Conservation (phyloP, 176 grass and related monocot genomes). For the Oryza rufipogon region DNA sequence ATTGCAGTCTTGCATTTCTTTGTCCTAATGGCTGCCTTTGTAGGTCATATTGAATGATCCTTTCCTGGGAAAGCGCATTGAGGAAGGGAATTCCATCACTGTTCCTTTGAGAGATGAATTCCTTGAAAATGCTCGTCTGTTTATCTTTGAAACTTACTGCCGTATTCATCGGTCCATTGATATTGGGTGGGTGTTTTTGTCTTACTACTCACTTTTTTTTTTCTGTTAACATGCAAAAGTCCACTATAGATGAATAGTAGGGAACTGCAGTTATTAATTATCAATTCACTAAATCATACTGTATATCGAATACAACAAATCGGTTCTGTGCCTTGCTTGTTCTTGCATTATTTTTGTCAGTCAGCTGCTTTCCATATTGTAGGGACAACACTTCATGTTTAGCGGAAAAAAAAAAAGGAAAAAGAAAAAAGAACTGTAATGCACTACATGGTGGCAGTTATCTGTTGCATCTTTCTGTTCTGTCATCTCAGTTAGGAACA, state of each 20-base stretch:
- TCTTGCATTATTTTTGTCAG: too few species aligned
- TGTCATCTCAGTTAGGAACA: not conserved
- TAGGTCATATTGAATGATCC: constrained; percentile 98
- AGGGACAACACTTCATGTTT: too few species aligned
- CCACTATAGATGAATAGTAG: not conserved
- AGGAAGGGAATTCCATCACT: constrained; percentile 60
- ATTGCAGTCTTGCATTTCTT: not conserved
- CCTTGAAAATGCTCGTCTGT: constrained; percentile 86
- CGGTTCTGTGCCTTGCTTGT: too few species aligned
- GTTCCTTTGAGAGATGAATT: constrained; percentile 92
- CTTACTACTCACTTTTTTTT: not conserved
- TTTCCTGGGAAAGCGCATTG: constrained; percentile 81
- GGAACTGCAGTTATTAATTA: not conserved
- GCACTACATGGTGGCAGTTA: not conserved
- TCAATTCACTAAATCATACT: not conserved
- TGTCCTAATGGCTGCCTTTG: not conserved
- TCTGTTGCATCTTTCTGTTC: not conserved
- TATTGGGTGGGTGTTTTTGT: constrained; percentile 54
- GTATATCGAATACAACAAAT: not conserved
- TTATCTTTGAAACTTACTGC: constrained; percentile 95
- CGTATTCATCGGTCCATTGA: constrained; percentile 83
- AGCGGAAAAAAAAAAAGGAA: too few species aligned
- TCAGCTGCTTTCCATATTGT: too few species aligned
- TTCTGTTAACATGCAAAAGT: not conserved
- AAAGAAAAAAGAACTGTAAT: too few species aligned